A percentile compares a stretch with the other conserved stretches of the same genome.
Conservation (phyloP, 2,329 filamentous ascomycete genomes). For the Fusarium aywerte region DNA sequence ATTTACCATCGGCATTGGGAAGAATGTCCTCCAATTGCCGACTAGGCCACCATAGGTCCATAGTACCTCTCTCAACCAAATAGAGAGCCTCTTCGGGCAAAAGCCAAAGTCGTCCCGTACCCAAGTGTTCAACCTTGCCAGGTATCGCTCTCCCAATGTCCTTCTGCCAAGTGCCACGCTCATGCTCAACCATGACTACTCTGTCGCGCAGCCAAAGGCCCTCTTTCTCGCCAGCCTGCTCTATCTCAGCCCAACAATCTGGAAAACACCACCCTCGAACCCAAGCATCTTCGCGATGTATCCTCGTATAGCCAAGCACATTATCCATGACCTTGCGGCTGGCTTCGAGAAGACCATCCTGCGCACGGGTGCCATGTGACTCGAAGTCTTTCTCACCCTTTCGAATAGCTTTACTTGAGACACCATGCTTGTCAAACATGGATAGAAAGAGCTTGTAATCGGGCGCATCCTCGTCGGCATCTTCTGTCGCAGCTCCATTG, state of each 20-base stretch:
- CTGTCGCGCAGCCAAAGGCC: conserved; percentile 56
- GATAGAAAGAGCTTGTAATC: conserved; percentile 82
- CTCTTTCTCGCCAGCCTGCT: conserved; percentile 41
- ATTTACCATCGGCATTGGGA: conserved; percentile 48
- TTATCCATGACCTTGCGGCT: conserved; percentile 90
- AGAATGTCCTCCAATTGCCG: conserved; percentile 62
- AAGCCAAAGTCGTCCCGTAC: conserved; percentile 78
- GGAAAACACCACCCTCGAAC: conserved; percentile 80
- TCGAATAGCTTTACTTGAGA: conserved; percentile 75
- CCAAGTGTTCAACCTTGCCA: conserved; percentile 64
- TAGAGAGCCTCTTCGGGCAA: conserved; percentile 93
- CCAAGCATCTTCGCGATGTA: conserved; percentile 75
- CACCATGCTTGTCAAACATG: conserved; percentile 61
- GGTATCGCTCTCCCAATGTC: conserved; percentile 77
- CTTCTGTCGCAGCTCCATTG: conserved; percentile 56
- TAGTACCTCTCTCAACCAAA: conserved; percentile 83
- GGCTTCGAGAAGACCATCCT: conserved; percentile 80
- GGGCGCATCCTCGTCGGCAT: conserved; percentile 81
- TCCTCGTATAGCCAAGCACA: conserved; percentile 80
- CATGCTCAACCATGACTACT: conserved; percentile 75
- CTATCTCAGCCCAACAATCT: conserved; percentile 59
- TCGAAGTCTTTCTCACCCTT: conserved; percentile 98
- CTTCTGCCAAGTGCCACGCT: conserved; percentile 77
- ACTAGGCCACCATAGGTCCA: conserved; percentile 87
- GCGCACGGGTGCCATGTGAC: conserved; percentile 85